phyloP scores from a whole-genome alignment of 768 basidiomycete genomes.

The Fistulinella prunicolor region DNA sequence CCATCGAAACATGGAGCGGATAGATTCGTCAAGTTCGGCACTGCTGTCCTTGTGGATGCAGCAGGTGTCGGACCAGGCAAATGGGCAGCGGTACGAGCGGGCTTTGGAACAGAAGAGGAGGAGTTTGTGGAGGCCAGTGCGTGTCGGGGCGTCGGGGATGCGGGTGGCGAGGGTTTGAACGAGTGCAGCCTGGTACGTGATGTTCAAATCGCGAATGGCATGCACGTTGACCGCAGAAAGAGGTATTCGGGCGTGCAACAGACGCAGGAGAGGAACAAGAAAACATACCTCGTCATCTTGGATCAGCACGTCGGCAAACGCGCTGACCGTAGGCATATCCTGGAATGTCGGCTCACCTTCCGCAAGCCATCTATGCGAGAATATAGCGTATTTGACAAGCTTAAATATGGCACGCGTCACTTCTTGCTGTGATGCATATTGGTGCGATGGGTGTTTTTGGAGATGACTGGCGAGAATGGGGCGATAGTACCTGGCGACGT shows the following conservation, averaged over 20 bases:
- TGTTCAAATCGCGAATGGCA: no score
- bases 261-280: neutral
- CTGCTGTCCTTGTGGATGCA: slow-evolving; percentile 26
- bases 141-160: neutral
- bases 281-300: slow-evolving; percentile 3
- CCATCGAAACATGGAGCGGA: slow-evolving; percentile 29
- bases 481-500: slow-evolving; percentile 2
- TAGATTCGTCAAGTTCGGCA: slow-evolving; percentile 24
- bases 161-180: neutral
- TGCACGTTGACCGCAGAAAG: no score
- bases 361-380: slow-evolving; percentile 14
- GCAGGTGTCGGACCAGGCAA: slow-evolving; percentile 23
- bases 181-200: neutral
- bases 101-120: slow-evolving; percentile 12
- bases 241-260: neutral
- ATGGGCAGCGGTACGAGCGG: slow-evolving; percentile 3
- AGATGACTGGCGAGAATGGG: slow-evolving; percentile 1
- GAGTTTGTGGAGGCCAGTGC: slow-evolving; percentile 7
- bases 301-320: neutral
- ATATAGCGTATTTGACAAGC: slow-evolving; percentile 12
- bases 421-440: neutral
- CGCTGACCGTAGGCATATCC: slow-evolving; percentile 4
- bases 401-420: neutral
- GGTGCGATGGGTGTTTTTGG: slow-evolving; percentile 5
- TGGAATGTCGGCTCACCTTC: slow-evolving; percentile 12